Percentiles rank a stretch among this genome's conserved stretches.
Evolutionary conservation across 306 rosid species (phyloP).

Genomic region (Aeschynomene evenia): DNA sequence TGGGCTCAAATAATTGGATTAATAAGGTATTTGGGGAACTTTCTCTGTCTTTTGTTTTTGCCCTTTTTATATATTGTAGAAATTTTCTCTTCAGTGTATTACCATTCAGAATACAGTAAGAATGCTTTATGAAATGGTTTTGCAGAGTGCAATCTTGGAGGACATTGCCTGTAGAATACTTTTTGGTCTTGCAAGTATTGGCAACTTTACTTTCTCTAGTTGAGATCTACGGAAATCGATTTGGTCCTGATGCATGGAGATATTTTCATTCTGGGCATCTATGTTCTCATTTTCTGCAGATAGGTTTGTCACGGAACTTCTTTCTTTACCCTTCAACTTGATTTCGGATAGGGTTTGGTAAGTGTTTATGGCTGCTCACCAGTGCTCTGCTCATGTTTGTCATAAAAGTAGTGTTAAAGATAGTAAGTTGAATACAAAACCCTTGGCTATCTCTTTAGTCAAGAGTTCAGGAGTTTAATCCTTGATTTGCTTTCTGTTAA

Average conservation of each 20-base stretch:
- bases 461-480: constrained; percentile 12
- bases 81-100: constrained; percentile 16
- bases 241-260: constrained; percentile 49
- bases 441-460: background rate
- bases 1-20: constrained; percentile 85
- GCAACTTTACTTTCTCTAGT: constrained; percentile 59
- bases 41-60: background rate
- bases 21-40: constrained; percentile 47
- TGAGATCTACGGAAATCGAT: constrained; percentile 63
- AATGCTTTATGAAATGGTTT: constrained; percentile 29
- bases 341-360: too few species aligned
- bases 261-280: constrained; percentile 59
- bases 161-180: constrained; percentile 50
- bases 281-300: constrained; percentile 26
- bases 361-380: too few species aligned
- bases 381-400: constrained; percentile 1
- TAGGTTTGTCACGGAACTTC: constrained; percentile 51
- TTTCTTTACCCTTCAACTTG: background rate
- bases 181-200: constrained; percentile 59
- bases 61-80: background rate
- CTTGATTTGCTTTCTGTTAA: background rate
- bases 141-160: constrained; percentile 83
- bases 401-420: background rate
- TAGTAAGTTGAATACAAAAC: background rate
- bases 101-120: background rate